Percentiles rank a stretch among this genome's conserved stretches.
Conservation (phyloP, 805 yeast genomes). For the Tetrapisispora taiwanensis region DNA sequence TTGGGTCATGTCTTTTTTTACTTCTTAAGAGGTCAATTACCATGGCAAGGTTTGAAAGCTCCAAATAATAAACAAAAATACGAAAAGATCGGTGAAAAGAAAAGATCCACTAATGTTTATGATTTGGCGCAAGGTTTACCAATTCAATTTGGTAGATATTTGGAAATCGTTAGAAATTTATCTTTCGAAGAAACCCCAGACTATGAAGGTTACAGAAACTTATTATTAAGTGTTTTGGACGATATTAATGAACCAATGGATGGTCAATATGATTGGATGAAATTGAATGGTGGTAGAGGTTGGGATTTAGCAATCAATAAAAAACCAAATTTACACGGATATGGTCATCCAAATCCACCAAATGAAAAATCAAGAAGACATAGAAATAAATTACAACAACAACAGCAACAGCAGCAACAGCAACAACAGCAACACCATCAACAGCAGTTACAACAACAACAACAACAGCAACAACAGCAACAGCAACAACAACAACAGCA, state of each 20-base stretch:
- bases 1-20: constrained; percentile 95
- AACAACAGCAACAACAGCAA: constrained; percentile 15
- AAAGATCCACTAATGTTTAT: constrained; percentile 75
- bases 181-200: constrained; percentile 92
- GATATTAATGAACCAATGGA: constrained; percentile 64
- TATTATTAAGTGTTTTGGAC: constrained; percentile 69
- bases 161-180: constrained; percentile 78
- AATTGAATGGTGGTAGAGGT: constrained; percentile 86
- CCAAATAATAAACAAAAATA: constrained; percentile 96
- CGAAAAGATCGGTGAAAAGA: constrained; percentile 94
- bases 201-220: constrained; percentile 71
- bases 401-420: constrained; percentile 10
- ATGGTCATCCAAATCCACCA: constrained; percentile 89
- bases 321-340: constrained; percentile 90
- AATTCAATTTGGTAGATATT: constrained; percentile 83
- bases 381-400: constrained; percentile 12
- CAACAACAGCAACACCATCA: constrained; percentile 6
- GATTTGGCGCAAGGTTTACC: constrained; percentile 88
- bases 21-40: constrained; percentile 85
- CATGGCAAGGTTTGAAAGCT: constrained; percentile 98
- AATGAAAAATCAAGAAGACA: constrained; percentile 34
- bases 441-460: constrained; percentile 3
- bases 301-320: constrained; percentile 88
- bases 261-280: constrained; percentile 97
- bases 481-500: constrained; percentile 20